Percentiles rank a stretch among this genome's conserved stretches.
phyloP scores from a whole-genome alignment of 116 monocot genomes.

The Zostera marina region DNA sequence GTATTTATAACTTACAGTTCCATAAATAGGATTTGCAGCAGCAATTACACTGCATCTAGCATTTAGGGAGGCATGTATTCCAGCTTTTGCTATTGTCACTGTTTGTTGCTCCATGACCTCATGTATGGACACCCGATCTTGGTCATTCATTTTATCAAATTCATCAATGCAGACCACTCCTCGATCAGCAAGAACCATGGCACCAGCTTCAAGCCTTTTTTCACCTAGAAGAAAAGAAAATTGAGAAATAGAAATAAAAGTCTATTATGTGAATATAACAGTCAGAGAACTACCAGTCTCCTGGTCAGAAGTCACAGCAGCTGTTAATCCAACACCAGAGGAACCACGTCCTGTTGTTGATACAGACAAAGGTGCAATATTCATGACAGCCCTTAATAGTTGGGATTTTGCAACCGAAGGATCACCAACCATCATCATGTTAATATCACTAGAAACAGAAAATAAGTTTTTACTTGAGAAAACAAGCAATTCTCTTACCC shows the following conservation, averaged over 20 bases:
- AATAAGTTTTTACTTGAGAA: too few species aligned
- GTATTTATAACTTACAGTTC: slow-evolving; percentile 43
- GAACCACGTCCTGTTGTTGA: slow-evolving; percentile 96
- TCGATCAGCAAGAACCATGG: slow-evolving; percentile 98
- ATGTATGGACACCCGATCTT: slow-evolving; percentile 91
- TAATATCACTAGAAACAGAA: slow-evolving; percentile 55
- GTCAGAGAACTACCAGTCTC: slow-evolving; percentile 56
- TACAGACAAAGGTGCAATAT: slow-evolving; percentile 84
- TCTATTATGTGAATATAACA: not conserved
- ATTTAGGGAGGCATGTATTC: slow-evolving; percentile 96
- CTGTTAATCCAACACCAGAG: slow-evolving; percentile 96
- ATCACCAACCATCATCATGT: slow-evolving; percentile 99
- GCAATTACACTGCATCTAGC: slow-evolving; percentile 97
- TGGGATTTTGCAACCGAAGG: slow-evolving; percentile 99
- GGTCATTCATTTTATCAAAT: slow-evolving; percentile 99
- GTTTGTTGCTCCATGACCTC: slow-evolving; percentile 99
- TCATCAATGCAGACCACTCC: slow-evolving; percentile 98
- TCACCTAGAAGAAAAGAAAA: slow-evolving; percentile 31
- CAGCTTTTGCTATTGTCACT: slow-evolving; percentile 96
- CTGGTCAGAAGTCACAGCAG: slow-evolving; percentile 94
- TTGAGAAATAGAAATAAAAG: not conserved
- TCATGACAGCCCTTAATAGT: slow-evolving; percentile 84
- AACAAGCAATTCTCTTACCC: too few species aligned
- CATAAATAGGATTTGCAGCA: slow-evolving; percentile 98
- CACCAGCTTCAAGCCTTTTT: slow-evolving; percentile 97